Conservation (phyloP, 1,139 yeast species). For the Debaryomyces udenii region DNA sequence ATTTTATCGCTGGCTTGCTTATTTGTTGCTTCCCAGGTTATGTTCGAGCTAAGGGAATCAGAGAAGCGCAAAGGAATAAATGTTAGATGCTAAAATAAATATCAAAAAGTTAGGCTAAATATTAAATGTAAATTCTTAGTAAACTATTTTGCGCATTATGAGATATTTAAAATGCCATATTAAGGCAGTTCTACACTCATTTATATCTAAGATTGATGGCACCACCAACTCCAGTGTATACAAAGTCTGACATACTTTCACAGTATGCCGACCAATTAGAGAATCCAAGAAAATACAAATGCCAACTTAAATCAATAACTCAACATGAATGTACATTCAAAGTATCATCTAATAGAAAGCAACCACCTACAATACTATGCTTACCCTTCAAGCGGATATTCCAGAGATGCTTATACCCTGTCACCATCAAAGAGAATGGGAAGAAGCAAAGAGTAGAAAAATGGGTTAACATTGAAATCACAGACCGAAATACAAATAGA, state of each 20-base stretch:
- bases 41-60: slow-evolving; percentile 89
- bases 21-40: slow-evolving; percentile 85
- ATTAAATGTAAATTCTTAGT: neutral
- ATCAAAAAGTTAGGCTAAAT: neutral
- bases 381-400: slow-evolving; percentile 57
- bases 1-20: slow-evolving; percentile 65
- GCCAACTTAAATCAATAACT: slow-evolving; percentile 45
- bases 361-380: slow-evolving; percentile 50
- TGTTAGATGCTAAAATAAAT: slow-evolving; percentile 66
- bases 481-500: slow-evolving; percentile 39
- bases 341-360: slow-evolving; percentile 23
- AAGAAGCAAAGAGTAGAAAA: slow-evolving; percentile 27
- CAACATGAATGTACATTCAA: slow-evolving; percentile 56
- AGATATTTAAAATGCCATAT: neutral
- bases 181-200: no score
- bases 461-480: slow-evolving; percentile 51
- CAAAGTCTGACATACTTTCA: slow-evolving; percentile 30
- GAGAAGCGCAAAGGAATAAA: slow-evolving; percentile 85
- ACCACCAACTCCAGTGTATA: slow-evolving; percentile 51
- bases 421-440: slow-evolving; percentile 27
- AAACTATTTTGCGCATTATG: slow-evolving; percentile 2
- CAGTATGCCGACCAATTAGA: slow-evolving; percentile 31
- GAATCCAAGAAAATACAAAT: slow-evolving; percentile 38
- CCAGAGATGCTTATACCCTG: slow-evolving; percentile 46
- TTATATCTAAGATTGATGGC: slow-evolving; percentile 32